Base-by-base conservation (phyloP, 495 filamentous ascomycete genomes). In the Aspergillus bridgeri region DNA sequence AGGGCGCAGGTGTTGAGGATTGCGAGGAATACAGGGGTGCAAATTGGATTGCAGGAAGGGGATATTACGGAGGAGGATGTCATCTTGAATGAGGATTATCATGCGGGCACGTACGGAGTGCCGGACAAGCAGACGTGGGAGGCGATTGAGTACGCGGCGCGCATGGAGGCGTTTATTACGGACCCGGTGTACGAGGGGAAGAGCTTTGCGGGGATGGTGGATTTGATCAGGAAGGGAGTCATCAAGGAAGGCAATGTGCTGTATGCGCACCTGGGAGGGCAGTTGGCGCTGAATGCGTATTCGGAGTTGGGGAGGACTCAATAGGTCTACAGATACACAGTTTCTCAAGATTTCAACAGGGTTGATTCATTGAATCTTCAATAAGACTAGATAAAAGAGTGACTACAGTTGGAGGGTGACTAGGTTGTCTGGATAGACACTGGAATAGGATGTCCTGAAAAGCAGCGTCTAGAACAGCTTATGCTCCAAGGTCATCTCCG, bases 401-500 rank as follows among this genome's bases (percentile, higher is more conserved):
- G 72, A 62, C 69, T 68, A 61, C 57, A 72, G 72, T 75, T 73
- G 64, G 63, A n/a, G 23, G 8, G 9, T 54, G 22, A 23, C 20
- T 45, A 43, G 27, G 42, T 48, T 8, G n/a, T 11, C 5, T 20
- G 21, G 54, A 6, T 4, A 18, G 11, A 29, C 6, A 29, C 27
- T 9, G 27, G 27, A 38, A 23, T 17, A 18, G 46, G 20, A 7
- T 1, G 5, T 29, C 27, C n/a, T n/a, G n/a, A n/a, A n/a, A n/a
- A n/a, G 20, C 18, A 53, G 42, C 38, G 19, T n/a, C 64, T 80
- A 86, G 74, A 97, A 93, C 57, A 98, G 83, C 87, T 98, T 99
- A 80, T 99, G 94, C 84, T 99, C 94, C 43, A 99, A 83, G 50
- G 93, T 97, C 95, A 99, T 98, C 73, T 99, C 94, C 50, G 87